Evolutionary conservation across 805 yeast species (phyloP).

Genomic region (Saccharomycopsis fibuligera): DNA sequence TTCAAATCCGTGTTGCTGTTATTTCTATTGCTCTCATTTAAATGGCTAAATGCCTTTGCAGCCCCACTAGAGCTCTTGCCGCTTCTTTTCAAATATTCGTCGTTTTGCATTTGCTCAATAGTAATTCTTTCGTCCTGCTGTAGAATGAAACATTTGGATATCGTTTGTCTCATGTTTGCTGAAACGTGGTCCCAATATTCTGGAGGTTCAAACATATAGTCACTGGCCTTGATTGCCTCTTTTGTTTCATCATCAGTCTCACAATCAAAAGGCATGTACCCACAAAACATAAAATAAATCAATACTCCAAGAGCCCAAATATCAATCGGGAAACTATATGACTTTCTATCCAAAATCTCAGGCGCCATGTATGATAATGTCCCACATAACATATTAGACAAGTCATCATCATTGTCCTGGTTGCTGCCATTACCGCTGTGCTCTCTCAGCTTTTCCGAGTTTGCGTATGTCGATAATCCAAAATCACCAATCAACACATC

Average conservation of each 20-base stretch:
- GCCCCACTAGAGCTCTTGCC: background rate
- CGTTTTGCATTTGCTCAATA: conserved; percentile 32
- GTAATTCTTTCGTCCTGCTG: conserved; percentile 42
- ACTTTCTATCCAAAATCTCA: conserved; percentile 46
- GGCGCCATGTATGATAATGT: conserved; percentile 76
- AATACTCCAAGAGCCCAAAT: conserved; percentile 75
- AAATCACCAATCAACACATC: conserved; percentile 79
- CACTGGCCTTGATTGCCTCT: conserved; percentile 53
- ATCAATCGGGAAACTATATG: conserved; percentile 58
- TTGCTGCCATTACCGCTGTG: conserved; percentile 23
- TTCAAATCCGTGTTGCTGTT: background rate
- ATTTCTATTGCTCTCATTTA: background rate
- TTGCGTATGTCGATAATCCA: conserved; percentile 50
- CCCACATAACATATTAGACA: conserved; percentile 46
- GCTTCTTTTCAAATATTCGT: background rate
- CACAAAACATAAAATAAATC: conserved; percentile 62
- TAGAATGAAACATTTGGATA: conserved; percentile 44
- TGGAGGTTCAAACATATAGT: conserved; percentile 56
- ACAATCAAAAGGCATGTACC: conserved; percentile 74
- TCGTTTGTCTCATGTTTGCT: conserved; percentile 49
- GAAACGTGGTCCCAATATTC: conserved; percentile 49
- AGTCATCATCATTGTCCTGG: conserved; percentile 28
- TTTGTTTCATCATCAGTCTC: conserved; percentile 63
- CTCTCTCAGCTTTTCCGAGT: conserved; percentile 51
- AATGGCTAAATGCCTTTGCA: background rate